Conservation (phyloP, 805 yeast species). For the Saturnispora sanitii region DNA sequence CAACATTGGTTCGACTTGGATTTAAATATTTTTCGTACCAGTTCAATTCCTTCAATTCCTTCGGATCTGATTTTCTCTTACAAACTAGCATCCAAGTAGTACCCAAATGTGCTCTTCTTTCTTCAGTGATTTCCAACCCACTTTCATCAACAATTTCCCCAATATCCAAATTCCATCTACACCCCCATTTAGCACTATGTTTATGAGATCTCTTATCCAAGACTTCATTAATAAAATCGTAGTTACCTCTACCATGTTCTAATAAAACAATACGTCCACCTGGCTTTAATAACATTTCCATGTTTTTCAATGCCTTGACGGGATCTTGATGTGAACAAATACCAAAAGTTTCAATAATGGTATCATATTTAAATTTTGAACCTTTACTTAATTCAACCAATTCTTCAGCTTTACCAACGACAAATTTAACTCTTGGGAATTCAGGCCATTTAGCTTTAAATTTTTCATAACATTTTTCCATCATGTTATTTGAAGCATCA, state of each 20-base stretch:
- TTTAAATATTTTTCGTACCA: conserved; percentile 41
- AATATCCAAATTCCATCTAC: conserved; percentile 94
- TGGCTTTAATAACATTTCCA: conserved; percentile 66
- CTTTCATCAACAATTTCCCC: conserved; percentile 78
- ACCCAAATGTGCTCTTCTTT: conserved; percentile 77
- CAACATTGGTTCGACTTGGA: conserved; percentile 24
- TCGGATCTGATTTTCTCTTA: conserved; percentile 60
- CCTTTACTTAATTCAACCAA: conserved; percentile 39
- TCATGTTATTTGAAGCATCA: conserved; percentile 81
- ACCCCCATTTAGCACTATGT: conserved; percentile 88
- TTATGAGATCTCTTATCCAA: conserved; percentile 76
- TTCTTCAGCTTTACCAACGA: conserved; percentile 84
- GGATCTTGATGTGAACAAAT: conserved; percentile 95
- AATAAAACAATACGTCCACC: conserved; percentile 81
- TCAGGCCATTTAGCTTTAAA: conserved; percentile 59
- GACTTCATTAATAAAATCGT: conserved; percentile 65
- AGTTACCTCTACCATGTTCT: conserved; percentile 88
- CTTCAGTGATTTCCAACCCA: conserved; percentile 74
- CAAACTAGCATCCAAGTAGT: conserved; percentile 84
- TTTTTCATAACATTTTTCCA: conserved; percentile 66
- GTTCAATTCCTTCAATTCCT: conserved; percentile 36
- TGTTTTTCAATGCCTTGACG: conserved; percentile 64
- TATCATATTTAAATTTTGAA: conserved; percentile 62
- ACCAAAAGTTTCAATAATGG: conserved; percentile 90
- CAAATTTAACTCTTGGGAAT: conserved; percentile 69